phyloP scores from a whole-genome alignment of 1,284 basidiomycete genomes.

The Moesziomyces globuligerus region DNA sequence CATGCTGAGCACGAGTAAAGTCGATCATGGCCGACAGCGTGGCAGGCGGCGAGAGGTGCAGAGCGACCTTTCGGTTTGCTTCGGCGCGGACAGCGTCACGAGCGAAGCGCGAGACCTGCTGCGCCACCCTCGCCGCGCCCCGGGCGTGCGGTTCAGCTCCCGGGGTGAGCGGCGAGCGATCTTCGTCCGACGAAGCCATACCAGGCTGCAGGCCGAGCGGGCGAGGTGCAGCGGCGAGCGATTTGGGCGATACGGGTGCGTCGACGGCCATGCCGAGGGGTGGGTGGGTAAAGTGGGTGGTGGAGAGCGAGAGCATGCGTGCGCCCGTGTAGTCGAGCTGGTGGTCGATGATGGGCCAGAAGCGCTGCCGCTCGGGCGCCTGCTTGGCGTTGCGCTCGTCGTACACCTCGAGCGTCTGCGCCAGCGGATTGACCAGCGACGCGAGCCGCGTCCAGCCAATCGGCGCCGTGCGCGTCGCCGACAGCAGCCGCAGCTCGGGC shows the following conservation, averaged over 20 bases:
- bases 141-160: not conserved
- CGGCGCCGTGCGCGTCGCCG: slow-evolving; percentile 40
- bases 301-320: slow-evolving; percentile 38
- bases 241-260: slow-evolving; percentile 19
- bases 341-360: slow-evolving; percentile 42
- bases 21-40: slow-evolving; percentile 29
- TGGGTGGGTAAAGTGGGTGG: not conserved
- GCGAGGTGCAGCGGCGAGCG: not conserved
- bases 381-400: slow-evolving; percentile 18
- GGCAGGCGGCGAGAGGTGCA: slow-evolving; percentile 6
- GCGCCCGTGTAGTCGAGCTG: slow-evolving; percentile 46
- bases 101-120: slow-evolving; percentile 13
- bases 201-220: slow-evolving; percentile 1
- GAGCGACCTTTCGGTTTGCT: not conserved
- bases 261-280: not conserved
- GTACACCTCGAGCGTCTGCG: slow-evolving; percentile 10
- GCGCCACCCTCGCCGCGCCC: no score
- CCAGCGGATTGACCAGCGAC: not conserved
- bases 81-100: slow-evolving; percentile 8
- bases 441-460: slow-evolving; percentile 26
- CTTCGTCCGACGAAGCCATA: slow-evolving; percentile 14
- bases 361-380: slow-evolving; percentile 37
- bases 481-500: slow-evolving; percentile 47
- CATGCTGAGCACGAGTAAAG: slow-evolving; percentile 21
- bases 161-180: slow-evolving; percentile 19